Base-by-base conservation (phyloP, 768 basidiomycete genomes). In the Rhodotorula paludigena region DNA sequence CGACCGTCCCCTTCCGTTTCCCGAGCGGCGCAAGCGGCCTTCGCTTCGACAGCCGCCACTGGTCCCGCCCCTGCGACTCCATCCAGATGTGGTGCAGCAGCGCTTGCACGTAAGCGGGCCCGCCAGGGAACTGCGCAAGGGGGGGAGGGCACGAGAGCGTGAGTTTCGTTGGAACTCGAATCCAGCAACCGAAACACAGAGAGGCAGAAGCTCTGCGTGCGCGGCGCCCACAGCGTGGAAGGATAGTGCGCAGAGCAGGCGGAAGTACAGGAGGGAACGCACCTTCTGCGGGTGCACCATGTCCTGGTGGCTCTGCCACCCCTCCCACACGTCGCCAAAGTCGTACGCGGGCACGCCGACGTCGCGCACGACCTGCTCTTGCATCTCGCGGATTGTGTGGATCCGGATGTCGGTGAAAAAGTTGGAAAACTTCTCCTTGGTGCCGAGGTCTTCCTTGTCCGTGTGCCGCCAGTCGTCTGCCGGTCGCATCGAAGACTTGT, bases 381-480 rank as follows among this genome's bases (percentile, higher is more conserved):
- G 71, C 69, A 75, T 67, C 52, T 72, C 61, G 15, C 72, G 65
- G 38, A 75, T 69, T 64, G 72, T 71, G 51, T 66, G 66, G 30
- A 73, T 58, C 35, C 74, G 65, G 32, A 71, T 48, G 60, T 74
- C 69, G 47, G 71, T 72, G 64, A 75, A 75, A 39, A 74, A 75
- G 68, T 75, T 75, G 49, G 35, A 44, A 25, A 75, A 74, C 28
- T 52, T 62, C 33, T 62, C 57, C 32, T 59, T 45, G 14, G 59
- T 2, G 9, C 63, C 71, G 6, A 14, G 35, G 57, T 72, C 66
- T 5, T 5, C 42, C 5, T 20, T 15, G 9, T 57, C 66, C 10
- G 66, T 68, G 52, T 72, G 71, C 10, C 71, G 56, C 71, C 71
- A 72, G 60, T 72, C 71, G 32, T 72, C 71, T 72, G 65, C 32